These are phyloP conservation scores for Calycina marina DNA, from an alignment of 2,329 filamentous ascomycete species.

Conservation along the genomic window DNA sequence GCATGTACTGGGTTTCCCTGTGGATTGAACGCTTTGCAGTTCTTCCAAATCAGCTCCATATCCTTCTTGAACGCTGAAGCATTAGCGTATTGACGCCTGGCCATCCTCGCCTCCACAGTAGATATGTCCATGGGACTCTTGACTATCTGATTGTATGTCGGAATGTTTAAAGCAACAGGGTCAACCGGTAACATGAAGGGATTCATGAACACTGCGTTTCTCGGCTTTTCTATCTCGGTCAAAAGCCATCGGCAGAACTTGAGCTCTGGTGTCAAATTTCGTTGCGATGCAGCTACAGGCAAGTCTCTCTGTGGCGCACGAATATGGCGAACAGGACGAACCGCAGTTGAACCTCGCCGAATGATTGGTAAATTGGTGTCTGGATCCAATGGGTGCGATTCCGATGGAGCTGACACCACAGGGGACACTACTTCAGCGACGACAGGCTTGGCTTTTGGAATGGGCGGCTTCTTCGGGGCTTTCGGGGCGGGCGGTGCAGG, in stretches of 20 bases:
- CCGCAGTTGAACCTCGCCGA: slow-evolving; percentile 68
- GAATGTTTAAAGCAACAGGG: slow-evolving; percentile 85
- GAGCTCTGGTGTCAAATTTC: slow-evolving; percentile 75
- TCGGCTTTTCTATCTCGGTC: slow-evolving; percentile 60
- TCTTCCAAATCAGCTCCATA: slow-evolving; percentile 68
- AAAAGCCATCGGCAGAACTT: slow-evolving; percentile 79
- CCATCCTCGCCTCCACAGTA: slow-evolving; percentile 67
- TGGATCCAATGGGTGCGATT: slow-evolving; percentile 61
- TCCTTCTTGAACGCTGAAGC: slow-evolving; percentile 79
- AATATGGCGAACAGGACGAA: slow-evolving; percentile 82
- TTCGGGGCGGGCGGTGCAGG: slow-evolving; percentile 39
- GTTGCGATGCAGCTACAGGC: slow-evolving; percentile 69
- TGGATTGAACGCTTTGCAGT: slow-evolving; percentile 90
- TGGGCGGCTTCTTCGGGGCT: slow-evolving; percentile 43
- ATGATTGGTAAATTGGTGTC: slow-evolving; percentile 63
- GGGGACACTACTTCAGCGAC: slow-evolving; percentile 21
- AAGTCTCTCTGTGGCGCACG: slow-evolving; percentile 84
- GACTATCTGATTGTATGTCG: slow-evolving; percentile 82
- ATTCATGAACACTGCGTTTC: slow-evolving; percentile 51
- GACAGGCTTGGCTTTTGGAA: slow-evolving; percentile 25
- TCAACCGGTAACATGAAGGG: slow-evolving; percentile 80
- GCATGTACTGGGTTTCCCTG: slow-evolving; percentile 57
- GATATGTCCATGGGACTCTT: slow-evolving; percentile 93
- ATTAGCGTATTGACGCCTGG: slow-evolving; percentile 62
- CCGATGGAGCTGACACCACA: slow-evolving; percentile 24